Conservation (phyloP, 371 early-diverging fungal genomes). For the Rhizopus microsporus region DNA sequence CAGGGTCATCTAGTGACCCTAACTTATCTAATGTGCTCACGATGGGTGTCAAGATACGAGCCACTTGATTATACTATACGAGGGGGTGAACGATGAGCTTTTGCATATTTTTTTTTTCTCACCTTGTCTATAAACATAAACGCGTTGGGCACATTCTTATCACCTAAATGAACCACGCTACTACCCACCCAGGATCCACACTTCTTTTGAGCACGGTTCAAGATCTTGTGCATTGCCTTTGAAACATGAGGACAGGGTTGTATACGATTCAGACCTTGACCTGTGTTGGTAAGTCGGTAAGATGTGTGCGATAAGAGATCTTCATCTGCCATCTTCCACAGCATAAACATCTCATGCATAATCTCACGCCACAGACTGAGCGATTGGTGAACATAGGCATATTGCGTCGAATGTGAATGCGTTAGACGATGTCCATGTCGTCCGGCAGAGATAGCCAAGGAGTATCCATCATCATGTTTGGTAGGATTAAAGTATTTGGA, state of each 20-base stretch:
- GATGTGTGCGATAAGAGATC: constrained; percentile 78
- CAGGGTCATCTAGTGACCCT: constrained; percentile 62
- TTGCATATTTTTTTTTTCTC: constrained; percentile 3
- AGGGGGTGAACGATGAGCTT: neutral
- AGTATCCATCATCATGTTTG: constrained; percentile 61
- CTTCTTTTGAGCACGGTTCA: constrained; percentile 82
- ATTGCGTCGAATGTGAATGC: constrained; percentile 91
- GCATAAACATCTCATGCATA: constrained; percentile 94
- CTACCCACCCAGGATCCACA: constrained; percentile 91
- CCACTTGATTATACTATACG: constrained; percentile 89
- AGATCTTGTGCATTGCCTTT: constrained; percentile 82
- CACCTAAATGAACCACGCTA: constrained; percentile 94
- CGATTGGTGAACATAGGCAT: constrained; percentile 91
- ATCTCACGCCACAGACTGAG: constrained; percentile 94
- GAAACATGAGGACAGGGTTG: constrained; percentile 82
- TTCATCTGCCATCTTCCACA: constrained; percentile 89
- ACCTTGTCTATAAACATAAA: constrained; percentile 95
- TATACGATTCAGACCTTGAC: constrained; percentile 93
- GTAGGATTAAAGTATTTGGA: constrained; percentile 67
- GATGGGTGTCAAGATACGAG: constrained; percentile 90
- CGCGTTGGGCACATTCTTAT: constrained; percentile 90
- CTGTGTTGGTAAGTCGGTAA: constrained; percentile 93
- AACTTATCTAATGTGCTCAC: constrained; percentile 74
- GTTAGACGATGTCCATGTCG: constrained; percentile 86
- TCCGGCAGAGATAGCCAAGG: constrained; percentile 86